Conservation (phyloP, 306 rosid species). For the Sindora glabra region DNA sequence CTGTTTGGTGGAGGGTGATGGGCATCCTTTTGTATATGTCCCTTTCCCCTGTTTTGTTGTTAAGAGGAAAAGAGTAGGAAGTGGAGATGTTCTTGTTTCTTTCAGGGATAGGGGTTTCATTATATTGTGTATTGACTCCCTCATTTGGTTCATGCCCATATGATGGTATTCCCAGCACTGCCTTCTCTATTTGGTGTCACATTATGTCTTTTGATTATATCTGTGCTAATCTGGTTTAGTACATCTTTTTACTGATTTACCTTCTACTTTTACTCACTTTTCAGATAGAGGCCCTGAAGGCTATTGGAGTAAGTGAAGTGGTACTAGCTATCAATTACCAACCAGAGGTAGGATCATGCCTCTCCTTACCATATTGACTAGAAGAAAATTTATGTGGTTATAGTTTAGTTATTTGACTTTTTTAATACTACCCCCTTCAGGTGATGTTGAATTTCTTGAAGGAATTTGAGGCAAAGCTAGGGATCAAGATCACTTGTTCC, state of each 20-base stretch:
- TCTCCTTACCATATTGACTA: not conserved
- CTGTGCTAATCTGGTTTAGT: not conserved
- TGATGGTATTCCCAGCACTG: too few relatives aligned
- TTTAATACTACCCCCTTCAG: conserved; percentile 33
- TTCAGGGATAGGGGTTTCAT: not conserved
- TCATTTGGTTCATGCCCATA: not conserved
- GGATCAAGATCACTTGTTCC: conserved; percentile 93
- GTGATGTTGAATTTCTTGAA: conserved; percentile 95
- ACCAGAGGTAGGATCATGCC: conserved; percentile 66
- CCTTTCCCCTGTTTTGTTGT: not conserved
- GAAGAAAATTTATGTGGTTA: not conserved
- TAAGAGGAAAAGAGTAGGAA: not conserved
- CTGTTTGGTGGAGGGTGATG: conserved; percentile 4
- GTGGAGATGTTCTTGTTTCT: too few relatives aligned
- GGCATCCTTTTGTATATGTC: not conserved
- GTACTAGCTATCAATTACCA: conserved; percentile 98
- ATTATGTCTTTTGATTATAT: too few relatives aligned
- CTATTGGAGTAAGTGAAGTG: conserved; percentile 87
- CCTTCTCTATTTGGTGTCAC: too few relatives aligned
- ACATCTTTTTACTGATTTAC: not conserved
- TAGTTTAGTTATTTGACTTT: conserved; percentile 6
- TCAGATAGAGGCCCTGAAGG: conserved; percentile 97
- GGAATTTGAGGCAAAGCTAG: conserved; percentile 84
- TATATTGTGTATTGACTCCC: not conserved
- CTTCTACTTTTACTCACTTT: conserved; percentile 15